phyloP scores from a whole-genome alignment of 306 rosid species.

The Lupinus albus region DNA sequence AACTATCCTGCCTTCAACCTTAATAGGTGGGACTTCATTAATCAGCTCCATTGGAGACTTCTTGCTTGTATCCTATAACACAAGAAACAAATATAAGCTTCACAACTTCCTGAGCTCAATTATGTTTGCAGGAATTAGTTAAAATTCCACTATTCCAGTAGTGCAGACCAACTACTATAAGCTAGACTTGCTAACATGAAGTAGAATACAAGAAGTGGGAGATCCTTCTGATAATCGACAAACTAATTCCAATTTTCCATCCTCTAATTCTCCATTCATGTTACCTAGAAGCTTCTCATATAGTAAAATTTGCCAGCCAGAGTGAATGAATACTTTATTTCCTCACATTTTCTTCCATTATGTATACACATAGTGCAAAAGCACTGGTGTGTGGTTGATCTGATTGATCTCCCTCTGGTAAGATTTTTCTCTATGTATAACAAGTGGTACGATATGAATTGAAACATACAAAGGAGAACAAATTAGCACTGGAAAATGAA shows the following conservation, averaged over 20 bases:
- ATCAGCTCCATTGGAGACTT: slow-evolving; percentile 98
- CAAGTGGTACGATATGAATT: slow-evolving; percentile 9
- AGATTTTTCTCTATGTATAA: not conserved
- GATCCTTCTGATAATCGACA: not conserved
- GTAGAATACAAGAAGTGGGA: slow-evolving; percentile 10
- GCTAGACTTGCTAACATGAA: slow-evolving; percentile 10
- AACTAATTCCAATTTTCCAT: slow-evolving; percentile 8
- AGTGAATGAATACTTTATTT: not conserved
- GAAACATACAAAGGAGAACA: not conserved
- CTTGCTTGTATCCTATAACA: slow-evolving; percentile 77
- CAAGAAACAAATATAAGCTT: slow-evolving; percentile 36
- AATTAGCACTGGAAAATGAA: slow-evolving; percentile 8
- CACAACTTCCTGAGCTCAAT: slow-evolving; percentile 9
- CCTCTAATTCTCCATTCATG: not conserved
- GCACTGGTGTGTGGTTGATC: slow-evolving; percentile 7
- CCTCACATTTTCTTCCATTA: not conserved
- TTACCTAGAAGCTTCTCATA: not conserved
- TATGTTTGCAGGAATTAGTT: slow-evolving; percentile 19
- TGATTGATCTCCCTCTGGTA: not conserved
- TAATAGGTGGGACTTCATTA: slow-evolving; percentile 94
- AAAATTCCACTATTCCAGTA: not conserved
- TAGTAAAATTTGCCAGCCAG: slow-evolving; percentile 10
- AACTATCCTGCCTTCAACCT: slow-evolving; percentile 90
- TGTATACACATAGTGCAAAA: slow-evolving; percentile 3
- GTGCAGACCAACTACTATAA: not conserved